Evolutionary conservation across 2,329 filamentous ascomycete species (phyloP), one percentile per base, ranked within the genome.

Genomic region (Monosporascus sp.): DNA sequence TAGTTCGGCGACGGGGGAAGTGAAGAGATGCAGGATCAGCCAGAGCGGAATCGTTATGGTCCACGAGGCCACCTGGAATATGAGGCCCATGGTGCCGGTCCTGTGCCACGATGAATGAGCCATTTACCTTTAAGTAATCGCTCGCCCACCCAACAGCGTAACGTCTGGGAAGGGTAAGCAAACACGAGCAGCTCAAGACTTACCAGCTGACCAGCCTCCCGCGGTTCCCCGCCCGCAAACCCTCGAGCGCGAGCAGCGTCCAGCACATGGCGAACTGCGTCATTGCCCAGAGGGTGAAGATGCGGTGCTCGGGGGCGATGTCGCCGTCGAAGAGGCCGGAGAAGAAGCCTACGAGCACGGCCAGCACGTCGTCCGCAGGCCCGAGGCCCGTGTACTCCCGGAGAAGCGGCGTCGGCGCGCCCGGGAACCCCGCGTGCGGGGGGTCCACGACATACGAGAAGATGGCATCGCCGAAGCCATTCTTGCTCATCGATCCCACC

Each of bases 131-230:
- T 14, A 31, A 31, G 27, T 31, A 34, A 34, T 14, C 11, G 5
- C 11, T 34, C 31, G 31, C 31, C 11, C 11, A 34, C 31, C 31
- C 9, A 34, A 34, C 11, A 34, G 31, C 31, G 5, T 34, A 34
- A 34, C 11, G 31, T 14, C 31, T 14, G 31, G 27, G 31, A 14
- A 14, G 4, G 31, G 31, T 34, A 5, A 1, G 11, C 31, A 34
- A 34, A 34, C 31, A 11, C 31, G 31, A 34, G 31, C 5, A 34
- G 31, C 31, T 34, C 31, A 34, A 34, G 3, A 46, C 60, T 53
- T 25, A 62, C 60, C 59, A 61, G 37, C 58, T 59, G 7, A 56
- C 54, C 11, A 54, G n/a, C 37, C 51, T 51, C 6, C 55, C 55
- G 11, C 17, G 22, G n/a, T 60, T 59, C 4, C 55, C 59, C 20